Percentiles rank a stretch among this genome's conserved stretches.
Conservation (phyloP, 2,329 filamentous ascomycete genomes). For the Pseudopithomyces chartarum region DNA sequence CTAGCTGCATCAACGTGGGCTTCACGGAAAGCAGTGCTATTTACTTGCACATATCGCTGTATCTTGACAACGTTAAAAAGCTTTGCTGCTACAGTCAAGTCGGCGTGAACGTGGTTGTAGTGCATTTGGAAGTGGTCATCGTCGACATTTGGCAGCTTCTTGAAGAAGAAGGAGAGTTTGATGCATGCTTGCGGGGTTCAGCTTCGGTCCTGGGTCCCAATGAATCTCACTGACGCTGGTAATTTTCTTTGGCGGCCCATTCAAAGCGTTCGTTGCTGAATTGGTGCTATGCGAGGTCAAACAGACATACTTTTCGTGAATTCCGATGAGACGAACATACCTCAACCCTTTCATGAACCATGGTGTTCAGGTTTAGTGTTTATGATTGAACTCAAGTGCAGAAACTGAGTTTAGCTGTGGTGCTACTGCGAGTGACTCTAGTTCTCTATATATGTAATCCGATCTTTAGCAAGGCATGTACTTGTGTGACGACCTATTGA, state of each 20-base stretch:
- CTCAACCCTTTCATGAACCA: constrained; percentile 19
- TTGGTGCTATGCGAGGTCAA: constrained; percentile 22
- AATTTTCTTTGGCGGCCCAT: constrained; percentile 35
- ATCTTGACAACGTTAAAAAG: constrained; percentile 33
- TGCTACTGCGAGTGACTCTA: too few relatives aligned
- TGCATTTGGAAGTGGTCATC: constrained; percentile 40
- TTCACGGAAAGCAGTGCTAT: neutral
- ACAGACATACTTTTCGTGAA: constrained; percentile 7
- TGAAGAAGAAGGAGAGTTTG: constrained; percentile 39
- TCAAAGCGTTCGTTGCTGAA: constrained; percentile 29
- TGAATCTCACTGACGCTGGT: constrained; percentile 25
- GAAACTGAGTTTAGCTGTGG: too few relatives aligned
- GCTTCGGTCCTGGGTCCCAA: neutral
- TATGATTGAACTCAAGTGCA: too few relatives aligned
- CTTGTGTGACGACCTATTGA: neutral
- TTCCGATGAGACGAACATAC: neutral
- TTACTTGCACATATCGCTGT: constrained; percentile 31
- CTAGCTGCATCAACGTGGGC: neutral
- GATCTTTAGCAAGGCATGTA: neutral
- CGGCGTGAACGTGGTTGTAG: constrained; percentile 40
- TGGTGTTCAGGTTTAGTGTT: too few relatives aligned
- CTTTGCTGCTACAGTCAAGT: constrained; percentile 34
- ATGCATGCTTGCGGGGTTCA: constrained; percentile 25
- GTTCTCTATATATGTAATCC: neutral
- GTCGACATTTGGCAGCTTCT: constrained; percentile 35